A percentile compares a stretch with the other conserved stretches of the same genome.
Conservation (phyloP, 164 flowering plant species). For the Tetracentron sinense region DNA sequence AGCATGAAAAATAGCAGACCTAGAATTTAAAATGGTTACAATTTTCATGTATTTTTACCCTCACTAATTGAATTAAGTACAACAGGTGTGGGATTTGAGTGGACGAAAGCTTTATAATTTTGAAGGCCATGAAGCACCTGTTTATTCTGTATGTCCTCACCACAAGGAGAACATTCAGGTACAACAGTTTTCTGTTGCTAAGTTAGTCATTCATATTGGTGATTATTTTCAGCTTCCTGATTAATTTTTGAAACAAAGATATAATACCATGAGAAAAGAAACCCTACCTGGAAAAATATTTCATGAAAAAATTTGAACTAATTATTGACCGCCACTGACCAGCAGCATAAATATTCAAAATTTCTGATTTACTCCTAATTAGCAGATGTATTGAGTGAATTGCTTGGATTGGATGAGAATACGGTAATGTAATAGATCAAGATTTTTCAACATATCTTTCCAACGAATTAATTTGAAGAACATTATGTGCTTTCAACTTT, state of each 20-base stretch:
- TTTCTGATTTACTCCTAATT: no score
- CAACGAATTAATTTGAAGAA: neutral
- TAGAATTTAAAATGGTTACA: neutral
- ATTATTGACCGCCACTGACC: neutral
- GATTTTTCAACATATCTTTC: neutral
- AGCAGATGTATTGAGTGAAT: no score
- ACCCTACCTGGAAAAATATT: neutral
- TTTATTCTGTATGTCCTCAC: constrained; percentile 83
- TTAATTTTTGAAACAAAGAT: no score
- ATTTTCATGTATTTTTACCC: neutral
- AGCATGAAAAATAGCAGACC: neutral
- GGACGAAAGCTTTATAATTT: constrained; percentile 66
- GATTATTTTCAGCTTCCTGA: no score
- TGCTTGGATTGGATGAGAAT: no score
- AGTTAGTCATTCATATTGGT: neutral
- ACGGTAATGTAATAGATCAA: no score
- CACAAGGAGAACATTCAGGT: constrained; percentile 94
- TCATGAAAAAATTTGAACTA: neutral
- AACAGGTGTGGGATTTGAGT: constrained; percentile 83
- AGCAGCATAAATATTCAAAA: no score
- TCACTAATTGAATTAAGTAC: constrained; percentile 13
- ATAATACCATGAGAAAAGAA: neutral
- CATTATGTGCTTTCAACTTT: neutral
- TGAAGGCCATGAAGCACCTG: constrained; percentile 93
- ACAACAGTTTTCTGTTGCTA: constrained; percentile 4